Percentiles rank a stretch among this genome's conserved stretches.
phyloP scores from a whole-genome alignment of 257 asterid species.

The Fraxinus americana region DNA sequence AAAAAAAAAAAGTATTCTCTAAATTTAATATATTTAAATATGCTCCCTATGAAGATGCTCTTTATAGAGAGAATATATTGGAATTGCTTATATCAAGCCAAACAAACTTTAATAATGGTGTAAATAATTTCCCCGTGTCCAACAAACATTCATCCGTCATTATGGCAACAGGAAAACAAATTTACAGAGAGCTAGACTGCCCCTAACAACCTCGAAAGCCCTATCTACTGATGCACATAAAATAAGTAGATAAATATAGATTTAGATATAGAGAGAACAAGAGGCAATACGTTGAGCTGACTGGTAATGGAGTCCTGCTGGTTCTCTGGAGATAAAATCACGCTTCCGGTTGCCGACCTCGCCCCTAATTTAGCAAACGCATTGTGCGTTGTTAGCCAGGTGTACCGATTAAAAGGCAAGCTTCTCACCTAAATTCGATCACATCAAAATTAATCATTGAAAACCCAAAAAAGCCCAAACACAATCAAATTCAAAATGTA shows the following conservation, averaged over 20 bases:
- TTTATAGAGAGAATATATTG: too few species aligned
- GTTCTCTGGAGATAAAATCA: slow-evolving; percentile 65
- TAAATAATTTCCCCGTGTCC: slow-evolving; percentile 20
- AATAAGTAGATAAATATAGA: not conserved
- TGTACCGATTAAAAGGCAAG: slow-evolving; percentile 81
- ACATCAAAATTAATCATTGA: slow-evolving; percentile 23
- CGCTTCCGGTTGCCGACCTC: slow-evolving; percentile 67
- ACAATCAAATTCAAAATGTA: not conserved
- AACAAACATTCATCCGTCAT: slow-evolving; percentile 36
- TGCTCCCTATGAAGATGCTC: too few species aligned
- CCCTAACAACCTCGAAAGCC: slow-evolving; percentile 31
- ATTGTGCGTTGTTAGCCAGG: slow-evolving; percentile 92
- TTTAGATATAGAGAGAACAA: not conserved
- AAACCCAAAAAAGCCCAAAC: not conserved
- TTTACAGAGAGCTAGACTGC: slow-evolving; percentile 26
- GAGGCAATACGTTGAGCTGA: slow-evolving; percentile 66
- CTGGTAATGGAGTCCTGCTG: slow-evolving; percentile 88
- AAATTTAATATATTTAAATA: too few species aligned
- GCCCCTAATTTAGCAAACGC: slow-evolving; percentile 73
- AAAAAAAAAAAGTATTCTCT: too few species aligned
- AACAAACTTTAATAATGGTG: slow-evolving; percentile 9
- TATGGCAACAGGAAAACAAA: slow-evolving; percentile 23
- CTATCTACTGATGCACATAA: not conserved
- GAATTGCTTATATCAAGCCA: slow-evolving; percentile 5
- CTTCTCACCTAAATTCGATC: slow-evolving; percentile 57